Evolutionary conservation across 805 yeast genomes (phyloP).

Genomic region (Wickerhamia fluorescens): DNA sequence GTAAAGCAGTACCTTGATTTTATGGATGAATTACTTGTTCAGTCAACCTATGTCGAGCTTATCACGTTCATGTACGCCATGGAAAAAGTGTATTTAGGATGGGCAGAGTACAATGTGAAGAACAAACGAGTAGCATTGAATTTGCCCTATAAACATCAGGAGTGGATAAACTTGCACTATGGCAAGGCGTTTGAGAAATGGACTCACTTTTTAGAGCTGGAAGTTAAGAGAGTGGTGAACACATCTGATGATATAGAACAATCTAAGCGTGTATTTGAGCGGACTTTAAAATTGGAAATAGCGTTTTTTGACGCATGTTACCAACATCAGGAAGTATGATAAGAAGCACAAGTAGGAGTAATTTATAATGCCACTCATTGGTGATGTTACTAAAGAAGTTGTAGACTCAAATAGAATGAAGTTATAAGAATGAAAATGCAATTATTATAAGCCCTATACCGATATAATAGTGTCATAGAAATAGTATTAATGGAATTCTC

Average conservation of each 20-base stretch:
- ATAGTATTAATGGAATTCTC: no score
- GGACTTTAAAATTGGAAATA: slow-evolving; percentile 33
- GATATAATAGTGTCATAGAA: no score
- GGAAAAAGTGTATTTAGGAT: slow-evolving; percentile 45
- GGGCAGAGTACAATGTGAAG: slow-evolving; percentile 37
- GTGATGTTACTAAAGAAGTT: no score
- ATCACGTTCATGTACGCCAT: slow-evolving; percentile 39
- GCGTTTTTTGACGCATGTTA: slow-evolving; percentile 45
- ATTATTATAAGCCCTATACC: no score
- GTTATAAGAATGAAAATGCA: no score
- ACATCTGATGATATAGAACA: slow-evolving; percentile 8
- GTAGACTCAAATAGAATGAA: no score
- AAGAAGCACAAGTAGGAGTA: neutral
- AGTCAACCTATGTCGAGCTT: slow-evolving; percentile 30
- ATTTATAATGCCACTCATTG: neutral
- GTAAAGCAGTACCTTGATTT: slow-evolving; percentile 27
- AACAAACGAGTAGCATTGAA: slow-evolving; percentile 12
- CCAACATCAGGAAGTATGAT: slow-evolving; percentile 6
- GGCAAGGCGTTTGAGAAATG: slow-evolving; percentile 42
- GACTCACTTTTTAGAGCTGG: slow-evolving; percentile 39
- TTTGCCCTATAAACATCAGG: slow-evolving; percentile 40
- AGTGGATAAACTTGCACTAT: slow-evolving; percentile 47
- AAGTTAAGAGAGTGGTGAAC: slow-evolving; percentile 37
- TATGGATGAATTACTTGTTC: slow-evolving; percentile 21
- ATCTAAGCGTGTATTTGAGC: slow-evolving; percentile 21